Conservation (phyloP, 2,329 filamentous ascomycete genomes). For the Blastomyces parvus region DNA sequence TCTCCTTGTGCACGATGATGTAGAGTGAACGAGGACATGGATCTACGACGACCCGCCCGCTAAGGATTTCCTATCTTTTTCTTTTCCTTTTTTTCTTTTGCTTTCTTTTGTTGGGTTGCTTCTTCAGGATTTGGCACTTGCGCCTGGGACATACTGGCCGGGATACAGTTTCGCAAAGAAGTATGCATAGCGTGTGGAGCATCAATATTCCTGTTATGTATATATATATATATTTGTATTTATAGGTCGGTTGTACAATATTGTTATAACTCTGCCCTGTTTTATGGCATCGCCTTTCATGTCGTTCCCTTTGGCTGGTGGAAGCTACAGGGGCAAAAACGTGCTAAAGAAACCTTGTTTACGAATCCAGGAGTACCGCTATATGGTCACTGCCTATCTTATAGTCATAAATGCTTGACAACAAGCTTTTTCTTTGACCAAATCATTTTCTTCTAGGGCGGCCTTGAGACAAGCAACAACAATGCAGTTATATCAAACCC, state of each 20-base stretch:
- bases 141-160: neutral
- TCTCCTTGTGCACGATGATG: conserved; percentile 12
- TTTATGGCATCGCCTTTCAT: neutral
- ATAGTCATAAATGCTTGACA: neutral
- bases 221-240: neutral
- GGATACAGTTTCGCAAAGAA: neutral
- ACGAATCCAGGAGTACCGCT: neutral
- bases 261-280: neutral
- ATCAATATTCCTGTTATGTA: neutral
- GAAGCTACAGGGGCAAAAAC: neutral
- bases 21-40: neutral
- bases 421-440: neutral
- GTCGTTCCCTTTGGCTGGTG: neutral
- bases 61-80: neutral
- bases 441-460: neutral
- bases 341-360: neutral
- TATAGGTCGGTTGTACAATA: neutral
- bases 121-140: neutral
- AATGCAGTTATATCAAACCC: neutral
- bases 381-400: neutral
- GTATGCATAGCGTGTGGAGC: neutral
- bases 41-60: neutral
- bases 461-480: neutral
- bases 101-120: neutral
- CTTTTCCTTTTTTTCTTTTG: neutral